These are phyloP conservation scores for Fraxinus americana DNA, from an alignment of 257 asterid species.

Conservation along the genomic window DNA sequence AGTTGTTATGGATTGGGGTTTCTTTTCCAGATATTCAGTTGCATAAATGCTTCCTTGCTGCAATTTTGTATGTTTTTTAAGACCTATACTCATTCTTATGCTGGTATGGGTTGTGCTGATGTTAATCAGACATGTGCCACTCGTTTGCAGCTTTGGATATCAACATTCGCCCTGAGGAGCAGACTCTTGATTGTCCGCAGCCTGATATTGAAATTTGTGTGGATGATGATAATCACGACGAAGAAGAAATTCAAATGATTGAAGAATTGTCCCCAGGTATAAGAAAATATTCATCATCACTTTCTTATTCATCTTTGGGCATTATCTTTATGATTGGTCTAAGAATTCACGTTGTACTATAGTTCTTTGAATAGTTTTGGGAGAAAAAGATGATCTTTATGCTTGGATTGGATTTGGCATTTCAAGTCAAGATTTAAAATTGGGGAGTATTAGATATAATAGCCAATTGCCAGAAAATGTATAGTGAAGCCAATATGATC, in stretches of 20 bases:
- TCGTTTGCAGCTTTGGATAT: conserved; percentile 97
- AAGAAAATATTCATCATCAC: conserved; percentile 3
- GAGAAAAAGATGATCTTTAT: not conserved
- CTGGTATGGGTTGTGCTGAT: conserved; percentile 51
- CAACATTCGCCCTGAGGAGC: conserved; percentile 75
- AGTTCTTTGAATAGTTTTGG: not conserved
- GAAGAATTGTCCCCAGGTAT: conserved; percentile 79
- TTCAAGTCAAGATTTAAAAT: not conserved
- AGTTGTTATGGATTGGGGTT: not conserved
- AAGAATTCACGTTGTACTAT: not conserved
- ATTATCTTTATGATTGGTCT: not conserved
- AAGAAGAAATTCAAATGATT: conserved; percentile 64
- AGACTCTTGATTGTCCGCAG: conserved; percentile 59
- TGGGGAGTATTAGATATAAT: not conserved
- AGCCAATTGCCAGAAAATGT: too few relatives aligned
- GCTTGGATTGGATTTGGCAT: not conserved
- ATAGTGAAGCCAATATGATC: too few relatives aligned
- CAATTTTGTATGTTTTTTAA: conserved; percentile 12
- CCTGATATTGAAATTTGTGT: conserved; percentile 62
- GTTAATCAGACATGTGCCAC: conserved; percentile 89
- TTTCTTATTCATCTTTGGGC: not conserved
- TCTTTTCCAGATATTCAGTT: not conserved
- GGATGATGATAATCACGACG: conserved; percentile 67
- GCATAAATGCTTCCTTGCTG: conserved; percentile 20
- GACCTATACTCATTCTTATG: conserved; percentile 42